Evolutionary conservation across 805 yeast species (phyloP).

Genomic region (Cyberlindnera samutprakarnensis): DNA sequence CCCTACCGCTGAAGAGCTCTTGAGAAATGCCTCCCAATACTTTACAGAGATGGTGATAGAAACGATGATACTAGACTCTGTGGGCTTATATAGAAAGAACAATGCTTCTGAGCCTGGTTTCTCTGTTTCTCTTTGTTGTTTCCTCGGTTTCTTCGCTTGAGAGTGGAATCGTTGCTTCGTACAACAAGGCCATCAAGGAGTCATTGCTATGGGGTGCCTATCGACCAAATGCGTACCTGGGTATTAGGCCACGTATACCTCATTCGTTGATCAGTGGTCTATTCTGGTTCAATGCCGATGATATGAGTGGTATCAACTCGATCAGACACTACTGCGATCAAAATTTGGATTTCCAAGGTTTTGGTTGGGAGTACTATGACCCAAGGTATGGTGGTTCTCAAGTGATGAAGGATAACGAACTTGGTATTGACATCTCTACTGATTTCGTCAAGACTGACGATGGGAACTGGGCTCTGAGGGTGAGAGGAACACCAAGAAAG

Average conservation of each 20-base stretch:
- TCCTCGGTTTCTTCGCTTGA: not conserved
- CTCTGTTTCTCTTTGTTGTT: not conserved
- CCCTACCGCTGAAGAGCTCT: no score
- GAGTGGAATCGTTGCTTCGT: slow-evolving; percentile 12
- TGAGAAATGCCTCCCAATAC: no score
- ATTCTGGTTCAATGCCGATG: slow-evolving; percentile 78
- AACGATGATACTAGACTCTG: no score
- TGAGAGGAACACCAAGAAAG: slow-evolving; percentile 55
- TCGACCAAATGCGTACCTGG: slow-evolving; percentile 78
- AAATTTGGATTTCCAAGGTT: slow-evolving; percentile 58
- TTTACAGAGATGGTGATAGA: no score
- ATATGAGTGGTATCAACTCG: slow-evolving; percentile 41
- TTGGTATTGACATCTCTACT: slow-evolving; percentile 54
- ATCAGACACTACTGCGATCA: slow-evolving; percentile 75
- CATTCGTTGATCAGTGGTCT: slow-evolving; percentile 69
- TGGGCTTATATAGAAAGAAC: no score
- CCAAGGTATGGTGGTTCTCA: slow-evolving; percentile 85
- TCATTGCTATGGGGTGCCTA: slow-evolving; percentile 90
- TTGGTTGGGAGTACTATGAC: slow-evolving; percentile 85
- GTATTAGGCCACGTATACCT: slow-evolving; percentile 74
- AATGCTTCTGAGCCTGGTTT: slow-evolving; percentile 1
- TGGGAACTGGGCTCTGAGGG: slow-evolving; percentile 76
- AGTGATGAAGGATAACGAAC: slow-evolving; percentile 57
- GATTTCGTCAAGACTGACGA: slow-evolving; percentile 69
- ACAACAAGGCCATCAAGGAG: slow-evolving; percentile 31